Base-by-base conservation (phyloP, 352 stramenopile genomes). In the Phytophthora pistaciae region DNA sequence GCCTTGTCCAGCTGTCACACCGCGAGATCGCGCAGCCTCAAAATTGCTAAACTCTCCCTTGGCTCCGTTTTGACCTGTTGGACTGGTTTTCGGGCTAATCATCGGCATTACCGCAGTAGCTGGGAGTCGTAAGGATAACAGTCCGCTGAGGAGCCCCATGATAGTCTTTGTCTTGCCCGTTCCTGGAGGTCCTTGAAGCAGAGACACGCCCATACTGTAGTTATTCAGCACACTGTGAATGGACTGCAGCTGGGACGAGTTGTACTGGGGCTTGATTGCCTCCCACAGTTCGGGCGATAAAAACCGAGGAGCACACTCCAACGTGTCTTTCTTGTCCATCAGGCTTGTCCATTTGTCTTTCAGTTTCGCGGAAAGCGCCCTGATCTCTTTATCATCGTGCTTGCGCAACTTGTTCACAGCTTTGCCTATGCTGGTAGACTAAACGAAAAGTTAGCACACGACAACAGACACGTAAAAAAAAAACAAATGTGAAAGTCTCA, bases 81-180 rank as follows among this genome's bases (percentile, higher is more conserved):
- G 21, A 23, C 56, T 74, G n/a, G 23, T 53, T 71, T 74, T 74
- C 3, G 66, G 38, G 20, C 23, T 67, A 20, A 74, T 31, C 21
- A 71, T 70, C 27, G 68, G 65, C 58, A 89, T 81, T 21, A 91
- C 62, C 5, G 84, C 64, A 29, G 83, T 74, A 11, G 84, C 70
- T 25, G 87, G 87, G 27, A 89, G 74, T 53, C 82, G 77, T 23
- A 96, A 66, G 31, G 90, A 70, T 7, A 97, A 46, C 38, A 96
- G 85, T 6, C 90, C 87, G 50, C 88, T 95, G 1, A 97, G 65
- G 8, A 97, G 53, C 0, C 77, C 90, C 85, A 97, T 91, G 49
- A 98, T 96, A 4, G 94, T 98, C 64, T 96, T 96, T 2, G 96
- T 98, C 75, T 99, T 99, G 36, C 96, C 96, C 18, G 94, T 99